phyloP scores from a whole-genome alignment of 2,329 filamentous ascomycete genomes.

The Seiridium cupressi region DNA sequence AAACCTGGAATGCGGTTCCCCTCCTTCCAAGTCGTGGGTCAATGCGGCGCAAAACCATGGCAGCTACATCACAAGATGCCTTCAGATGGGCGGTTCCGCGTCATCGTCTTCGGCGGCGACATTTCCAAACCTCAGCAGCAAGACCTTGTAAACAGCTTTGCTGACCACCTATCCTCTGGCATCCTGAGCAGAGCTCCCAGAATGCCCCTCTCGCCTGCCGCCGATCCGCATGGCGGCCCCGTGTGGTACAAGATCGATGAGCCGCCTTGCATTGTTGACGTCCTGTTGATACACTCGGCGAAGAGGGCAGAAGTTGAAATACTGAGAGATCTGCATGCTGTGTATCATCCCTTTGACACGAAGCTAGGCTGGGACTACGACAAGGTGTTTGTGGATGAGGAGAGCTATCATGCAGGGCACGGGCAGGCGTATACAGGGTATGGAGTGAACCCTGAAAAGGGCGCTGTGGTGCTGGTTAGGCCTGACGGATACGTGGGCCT shows the following conservation, averaged over 20 bases:
- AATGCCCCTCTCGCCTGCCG: constrained; percentile 18
- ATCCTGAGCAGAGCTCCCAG: constrained; percentile 40
- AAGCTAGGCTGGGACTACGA: constrained; percentile 53
- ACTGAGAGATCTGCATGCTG: constrained; percentile 45
- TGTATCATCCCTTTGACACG: constrained; percentile 45
- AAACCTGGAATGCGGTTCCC: constrained; percentile 55
- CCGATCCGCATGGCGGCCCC: constrained; percentile 12
- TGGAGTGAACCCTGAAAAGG: constrained; percentile 52
- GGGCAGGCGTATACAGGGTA: constrained; percentile 54
- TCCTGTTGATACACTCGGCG: constrained; percentile 59
- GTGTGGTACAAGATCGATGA: constrained; percentile 32
- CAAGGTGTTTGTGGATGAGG: constrained; percentile 55
- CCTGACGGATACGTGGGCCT: constrained; percentile 67
- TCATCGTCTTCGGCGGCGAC: constrained; percentile 60
- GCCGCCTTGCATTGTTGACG: constrained; percentile 47
- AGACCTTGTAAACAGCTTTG: constrained; percentile 42
- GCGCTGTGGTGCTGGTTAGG: constrained; percentile 58
- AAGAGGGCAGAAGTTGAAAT: constrained; percentile 47
- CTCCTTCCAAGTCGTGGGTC: constrained; percentile 55
- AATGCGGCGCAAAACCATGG: constrained; percentile 51
- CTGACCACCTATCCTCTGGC: constrained; percentile 38
- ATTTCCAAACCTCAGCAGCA: constrained; percentile 41
- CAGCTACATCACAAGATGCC: constrained; percentile 53
- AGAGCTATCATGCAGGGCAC: constrained; percentile 51
- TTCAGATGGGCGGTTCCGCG: constrained; percentile 52